A percentile compares a stretch with the other conserved stretches of the same genome.
These are phyloP conservation scores for Dunaliella primolecta DNA, from an alignment of 139 green algal genomes.

Conservation along the genomic window DNA sequence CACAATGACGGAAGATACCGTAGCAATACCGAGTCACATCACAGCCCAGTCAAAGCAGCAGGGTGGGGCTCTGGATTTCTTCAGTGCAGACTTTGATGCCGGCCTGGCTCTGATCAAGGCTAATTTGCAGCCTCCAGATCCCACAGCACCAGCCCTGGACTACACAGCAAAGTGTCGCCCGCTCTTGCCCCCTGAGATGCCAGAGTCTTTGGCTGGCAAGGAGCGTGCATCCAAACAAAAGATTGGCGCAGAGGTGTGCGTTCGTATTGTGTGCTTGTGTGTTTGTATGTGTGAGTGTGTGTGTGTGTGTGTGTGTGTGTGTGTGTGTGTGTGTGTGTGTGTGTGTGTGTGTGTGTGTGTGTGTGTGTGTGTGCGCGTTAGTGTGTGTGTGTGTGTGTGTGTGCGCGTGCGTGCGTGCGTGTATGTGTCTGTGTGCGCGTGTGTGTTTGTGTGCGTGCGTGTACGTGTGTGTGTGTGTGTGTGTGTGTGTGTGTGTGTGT, in stretches of 20 bases:
- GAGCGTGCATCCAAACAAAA: conserved; percentile 6
- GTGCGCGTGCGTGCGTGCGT: not conserved
- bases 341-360: not conserved
- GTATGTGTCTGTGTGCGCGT: not conserved
- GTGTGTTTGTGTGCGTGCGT: not conserved
- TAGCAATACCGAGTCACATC: no score
- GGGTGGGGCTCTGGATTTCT: conserved; percentile 44
- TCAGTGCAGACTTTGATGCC: conserved; percentile 46
- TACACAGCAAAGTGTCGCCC: conserved; percentile 53
- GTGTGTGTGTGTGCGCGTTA: not conserved
- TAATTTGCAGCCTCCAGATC: conserved; percentile 48
- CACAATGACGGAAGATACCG: no score
- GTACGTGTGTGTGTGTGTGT: no score
- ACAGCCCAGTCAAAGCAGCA: no score
- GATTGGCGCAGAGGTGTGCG: conserved; percentile 8
- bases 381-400: not conserved
- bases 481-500: no score
- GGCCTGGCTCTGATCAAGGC: conserved; percentile 31
- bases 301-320: not conserved
- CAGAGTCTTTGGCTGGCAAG: conserved; percentile 19
- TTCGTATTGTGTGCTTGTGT: not conserved
- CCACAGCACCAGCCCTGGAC: conserved; percentile 51
- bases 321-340: not conserved
- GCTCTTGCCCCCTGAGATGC: conserved; percentile 50
- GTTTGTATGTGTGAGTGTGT: not conserved